Evolutionary conservation across 345 rosid genomes (phyloP), one percentile per base, ranked within the genome.

Genomic region (Dipteronia dyeriana): DNA sequence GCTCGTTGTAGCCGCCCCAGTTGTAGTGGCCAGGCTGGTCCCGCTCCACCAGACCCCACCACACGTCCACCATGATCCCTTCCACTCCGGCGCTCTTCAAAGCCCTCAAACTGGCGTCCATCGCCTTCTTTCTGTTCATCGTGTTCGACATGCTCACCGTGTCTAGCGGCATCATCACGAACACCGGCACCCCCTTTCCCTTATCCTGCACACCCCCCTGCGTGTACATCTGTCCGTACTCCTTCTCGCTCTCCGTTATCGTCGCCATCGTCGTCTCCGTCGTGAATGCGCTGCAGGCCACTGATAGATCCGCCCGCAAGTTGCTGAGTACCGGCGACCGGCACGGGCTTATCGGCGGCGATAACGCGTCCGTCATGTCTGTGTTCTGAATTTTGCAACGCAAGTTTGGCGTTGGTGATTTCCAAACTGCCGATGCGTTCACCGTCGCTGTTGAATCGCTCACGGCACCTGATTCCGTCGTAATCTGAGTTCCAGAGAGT

Each of bases 11-110:
- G 19, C 99, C 99, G 23, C 99, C 99, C 99, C 99, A 96, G 47
- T 94, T 91, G 76, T 96, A 96, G 66, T 74, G 71, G 25, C 98
- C 98, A 0, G 98, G 93, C 51, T 87, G 69, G 1, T 93, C 98
- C 59, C 88, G 90, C 91, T 96, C 99, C 77, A 96, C 99, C 82
- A 96, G 84, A 22, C 99, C 99, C 99, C 99, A 96, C 99, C 99
- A 96, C 49, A 96, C 99, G 75, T 96, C 99, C 69, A 96, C 87
- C 99, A 96, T 96, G 7, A 96, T 80, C 59, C 99, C 99, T 68
- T 94, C 97, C 68, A 92, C 99, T 26, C 99, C 98, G 17, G 98
- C 98, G 81, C 97, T 91, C 84, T 91, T 94, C 91, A 96, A 76
- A 83, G 99, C 99, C 81, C 89, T 92, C 49, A 96, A 79, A 78